Conservation (phyloP, 2,329 filamentous ascomycete genomes). For the Curvularia hawaiiensis region DNA sequence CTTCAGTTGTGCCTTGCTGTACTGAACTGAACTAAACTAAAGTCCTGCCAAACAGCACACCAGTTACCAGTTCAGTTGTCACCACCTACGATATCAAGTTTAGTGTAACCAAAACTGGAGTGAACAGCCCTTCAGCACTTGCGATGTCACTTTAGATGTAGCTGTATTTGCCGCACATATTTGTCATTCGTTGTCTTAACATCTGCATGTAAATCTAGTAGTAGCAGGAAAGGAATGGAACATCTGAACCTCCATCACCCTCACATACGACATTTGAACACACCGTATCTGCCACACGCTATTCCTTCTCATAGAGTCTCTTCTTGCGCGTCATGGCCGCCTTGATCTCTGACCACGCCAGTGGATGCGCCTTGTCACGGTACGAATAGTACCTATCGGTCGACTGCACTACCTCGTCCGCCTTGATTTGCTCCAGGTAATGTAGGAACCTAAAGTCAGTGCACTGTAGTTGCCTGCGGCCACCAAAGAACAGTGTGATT, state of each 20-base stretch:
- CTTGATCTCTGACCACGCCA: slow-evolving; percentile 40
- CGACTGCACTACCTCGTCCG: slow-evolving; percentile 46
- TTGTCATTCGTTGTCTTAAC: no score
- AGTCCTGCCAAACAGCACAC: no score
- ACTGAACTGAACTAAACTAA: no score
- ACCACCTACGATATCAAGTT: no score
- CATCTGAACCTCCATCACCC: not conserved
- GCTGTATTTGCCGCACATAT: no score
- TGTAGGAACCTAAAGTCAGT: slow-evolving; percentile 52
- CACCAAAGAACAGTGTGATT: slow-evolving; percentile 51
- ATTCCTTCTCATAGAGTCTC: slow-evolving; percentile 41
- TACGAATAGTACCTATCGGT: slow-evolving; percentile 20
- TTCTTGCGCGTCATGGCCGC: slow-evolving; percentile 45
- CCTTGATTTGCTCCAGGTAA: slow-evolving; percentile 52
- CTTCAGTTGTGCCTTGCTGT: no score
- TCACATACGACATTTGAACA: not conserved
- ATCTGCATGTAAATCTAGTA: no score
- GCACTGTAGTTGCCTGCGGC: slow-evolving; percentile 43
- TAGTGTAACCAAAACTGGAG: no score
- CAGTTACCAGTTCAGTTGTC: no score
- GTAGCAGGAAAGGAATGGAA: no score
- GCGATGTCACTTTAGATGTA: no score
- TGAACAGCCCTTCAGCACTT: no score
- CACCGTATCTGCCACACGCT: not conserved
- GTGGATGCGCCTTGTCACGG: slow-evolving; percentile 41